Conservation (phyloP, 129 eudicot genomes). For the Pulicaria dysenterica region DNA sequence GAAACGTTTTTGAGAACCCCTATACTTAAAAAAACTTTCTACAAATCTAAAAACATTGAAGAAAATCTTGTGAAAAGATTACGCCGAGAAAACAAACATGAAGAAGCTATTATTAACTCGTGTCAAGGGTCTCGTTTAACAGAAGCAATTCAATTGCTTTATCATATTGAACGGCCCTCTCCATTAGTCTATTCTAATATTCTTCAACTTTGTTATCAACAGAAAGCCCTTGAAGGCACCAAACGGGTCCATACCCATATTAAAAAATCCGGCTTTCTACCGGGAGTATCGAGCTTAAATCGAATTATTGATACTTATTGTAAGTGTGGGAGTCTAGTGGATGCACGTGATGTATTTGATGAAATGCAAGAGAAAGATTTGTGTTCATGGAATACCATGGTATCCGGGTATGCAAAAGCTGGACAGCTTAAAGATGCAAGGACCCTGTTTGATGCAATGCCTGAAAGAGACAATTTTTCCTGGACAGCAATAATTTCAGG, state of each 20-base stretch:
- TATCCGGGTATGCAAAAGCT: conserved; percentile 14
- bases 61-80: conserved; percentile 15
- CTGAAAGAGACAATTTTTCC: conserved; percentile 18
- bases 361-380: conserved; percentile 15
- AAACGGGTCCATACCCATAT: conserved; percentile 48
- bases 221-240: conserved; percentile 43
- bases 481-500: conserved; percentile 17
- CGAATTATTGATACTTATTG: conserved; percentile 48
- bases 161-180: conserved; percentile 26
- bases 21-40: conserved; percentile 23
- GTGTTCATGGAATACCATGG: conserved; percentile 19
- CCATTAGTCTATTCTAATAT: conserved; percentile 32
- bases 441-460: conserved; percentile 16
- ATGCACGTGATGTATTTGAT: conserved; percentile 14
- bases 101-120: conserved; percentile 34
- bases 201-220: conserved; percentile 44
- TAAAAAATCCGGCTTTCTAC: conserved; percentile 32
- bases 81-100: conserved; percentile 26
- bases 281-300: conserved; percentile 42
- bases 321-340: conserved; percentile 45
- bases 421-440: conserved; percentile 10
- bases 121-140: conserved; percentile 44
- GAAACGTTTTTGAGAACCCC: conserved; percentile 10
- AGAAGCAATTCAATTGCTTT: conserved; percentile 45
- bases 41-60: conserved; percentile 25